Conservation (phyloP, 345 rosid species). For the Camelina neglecta region DNA sequence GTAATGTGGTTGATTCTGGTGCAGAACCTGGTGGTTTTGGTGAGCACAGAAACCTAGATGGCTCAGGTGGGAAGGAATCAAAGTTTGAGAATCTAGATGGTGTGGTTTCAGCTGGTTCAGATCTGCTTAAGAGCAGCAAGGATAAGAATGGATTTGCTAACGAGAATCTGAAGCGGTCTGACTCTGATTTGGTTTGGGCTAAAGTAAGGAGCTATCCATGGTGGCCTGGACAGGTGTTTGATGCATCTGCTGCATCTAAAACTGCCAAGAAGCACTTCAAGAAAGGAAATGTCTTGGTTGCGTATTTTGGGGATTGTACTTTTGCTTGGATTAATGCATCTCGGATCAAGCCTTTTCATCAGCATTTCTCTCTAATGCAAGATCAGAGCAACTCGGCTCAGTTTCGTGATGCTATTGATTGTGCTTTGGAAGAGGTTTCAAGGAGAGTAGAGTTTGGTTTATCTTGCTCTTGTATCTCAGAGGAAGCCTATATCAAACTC, state of each 20-base stretch:
- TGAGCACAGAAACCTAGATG: background rate
- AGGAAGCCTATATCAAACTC: slow-evolving; percentile 46
- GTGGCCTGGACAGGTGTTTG: slow-evolving; percentile 86
- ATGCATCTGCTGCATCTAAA: slow-evolving; percentile 51
- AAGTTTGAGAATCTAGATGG: slow-evolving; percentile 22
- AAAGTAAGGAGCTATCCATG: slow-evolving; percentile 82
- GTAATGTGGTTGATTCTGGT: slow-evolving; percentile 1
- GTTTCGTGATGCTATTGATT: slow-evolving; percentile 61
- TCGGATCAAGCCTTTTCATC: slow-evolving; percentile 59
- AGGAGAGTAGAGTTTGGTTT: slow-evolving; percentile 70
- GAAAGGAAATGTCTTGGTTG: slow-evolving; percentile 54
- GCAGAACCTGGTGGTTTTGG: background rate
- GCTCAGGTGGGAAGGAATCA: slow-evolving; percentile 31
- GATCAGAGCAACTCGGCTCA: slow-evolving; percentile 52
- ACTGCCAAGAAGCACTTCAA: slow-evolving; percentile 61
- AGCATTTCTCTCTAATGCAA: slow-evolving; percentile 57
- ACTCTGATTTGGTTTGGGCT: slow-evolving; percentile 76
- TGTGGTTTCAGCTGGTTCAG: slow-evolving; percentile 6
- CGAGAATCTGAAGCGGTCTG: slow-evolving; percentile 36
- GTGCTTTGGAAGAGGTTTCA: slow-evolving; percentile 71
- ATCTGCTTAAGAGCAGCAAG: background rate
- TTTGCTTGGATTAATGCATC: slow-evolving; percentile 69
- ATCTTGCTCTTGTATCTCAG: slow-evolving; percentile 63
- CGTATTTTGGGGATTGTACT: slow-evolving; percentile 68
- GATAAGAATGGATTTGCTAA: background rate